These are phyloP conservation scores for Plasmodium knowlesi DNA, from an alignment of 169 alveolate genomes.

Conservation along the genomic window DNA sequence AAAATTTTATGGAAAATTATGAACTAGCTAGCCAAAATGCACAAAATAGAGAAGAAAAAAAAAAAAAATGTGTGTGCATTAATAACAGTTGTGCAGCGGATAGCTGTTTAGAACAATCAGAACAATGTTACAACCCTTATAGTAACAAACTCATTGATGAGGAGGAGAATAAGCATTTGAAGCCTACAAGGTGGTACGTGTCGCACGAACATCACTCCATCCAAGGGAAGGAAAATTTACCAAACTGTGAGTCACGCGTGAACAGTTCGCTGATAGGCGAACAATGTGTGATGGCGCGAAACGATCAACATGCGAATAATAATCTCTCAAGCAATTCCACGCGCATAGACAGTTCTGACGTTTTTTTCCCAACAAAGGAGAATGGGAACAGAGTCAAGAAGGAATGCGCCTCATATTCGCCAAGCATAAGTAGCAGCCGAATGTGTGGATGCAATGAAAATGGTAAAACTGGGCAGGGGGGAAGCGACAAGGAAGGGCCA, in stretches of 20 bases:
- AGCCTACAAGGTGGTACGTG: neutral
- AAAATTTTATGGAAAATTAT: conserved; percentile 6
- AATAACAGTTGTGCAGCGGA: neutral
- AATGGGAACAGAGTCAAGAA: neutral
- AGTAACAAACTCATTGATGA: neutral
- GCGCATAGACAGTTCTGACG: neutral
- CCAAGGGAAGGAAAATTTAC: neutral
- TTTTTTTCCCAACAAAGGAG: neutral
- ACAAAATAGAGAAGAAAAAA: neutral
- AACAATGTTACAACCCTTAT: neutral
- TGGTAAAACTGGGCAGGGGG: neutral
- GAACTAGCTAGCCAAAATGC: conserved; percentile 48
- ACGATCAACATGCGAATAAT: neutral
- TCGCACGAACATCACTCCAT: neutral
- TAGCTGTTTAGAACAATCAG: neutral
- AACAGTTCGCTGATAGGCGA: neutral
- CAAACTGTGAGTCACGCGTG: neutral
- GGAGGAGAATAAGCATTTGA: neutral
- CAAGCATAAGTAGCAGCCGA: neutral
- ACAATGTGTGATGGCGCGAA: neutral
- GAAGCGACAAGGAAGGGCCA: neutral
- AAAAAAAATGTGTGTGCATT: conserved; percentile 3
- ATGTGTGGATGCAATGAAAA: neutral
- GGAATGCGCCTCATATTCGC: neutral
- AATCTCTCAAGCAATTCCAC: neutral